Evolutionary conservation across 345 rosid genomes (phyloP), one percentile per base, ranked within the genome.

Genomic region (Brassica rapa): DNA sequence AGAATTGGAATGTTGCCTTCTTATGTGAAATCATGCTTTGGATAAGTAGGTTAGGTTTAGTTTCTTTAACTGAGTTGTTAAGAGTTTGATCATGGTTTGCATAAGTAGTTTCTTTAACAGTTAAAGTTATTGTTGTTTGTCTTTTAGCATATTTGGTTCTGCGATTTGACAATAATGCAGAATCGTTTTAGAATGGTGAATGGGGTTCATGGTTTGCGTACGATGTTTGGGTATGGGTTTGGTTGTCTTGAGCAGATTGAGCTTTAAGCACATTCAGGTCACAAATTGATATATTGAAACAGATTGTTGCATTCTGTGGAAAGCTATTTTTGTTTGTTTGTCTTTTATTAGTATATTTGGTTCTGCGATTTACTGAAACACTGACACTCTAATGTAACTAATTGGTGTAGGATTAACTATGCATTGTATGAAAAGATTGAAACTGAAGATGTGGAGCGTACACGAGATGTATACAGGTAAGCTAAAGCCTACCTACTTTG

Each of bases 361-460:
- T 23, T 57, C 32, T 24, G 64, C 16, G 33, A 30, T 12, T 62
- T 30, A 27, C 37, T 62, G 23, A 62, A 29, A 5, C 23, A 62
- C 41, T 61, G 65, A 11, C 62, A 60, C 64, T 11, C 16, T 35
- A 10, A 62, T 62, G 41, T 62, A 5, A 62, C 39, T 62, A 7
- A 62, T 30, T 62, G 66, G 39, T 62, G 66, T 62, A 62, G 51
- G 71, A 67, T 67, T 67, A 67, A 67, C 14, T 43, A 67, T 67
- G 71, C 71, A 41, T 7, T 67, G 32, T 67, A 67, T 43, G 71
- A 67, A 67, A 57, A 67, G 71, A 43, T 43, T 43, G 71, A 67
- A 24, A 21, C 35, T 3, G 16, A 43, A 41, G 71, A 67, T 43
- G 57, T 67, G 57, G 71, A 67, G 56, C 71, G 71, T 43, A 43